A percentile compares a stretch with the other conserved stretches of the same genome.
phyloP scores from a whole-genome alignment of 2,329 filamentous ascomycete genomes.

The Botrytis fabae region DNA sequence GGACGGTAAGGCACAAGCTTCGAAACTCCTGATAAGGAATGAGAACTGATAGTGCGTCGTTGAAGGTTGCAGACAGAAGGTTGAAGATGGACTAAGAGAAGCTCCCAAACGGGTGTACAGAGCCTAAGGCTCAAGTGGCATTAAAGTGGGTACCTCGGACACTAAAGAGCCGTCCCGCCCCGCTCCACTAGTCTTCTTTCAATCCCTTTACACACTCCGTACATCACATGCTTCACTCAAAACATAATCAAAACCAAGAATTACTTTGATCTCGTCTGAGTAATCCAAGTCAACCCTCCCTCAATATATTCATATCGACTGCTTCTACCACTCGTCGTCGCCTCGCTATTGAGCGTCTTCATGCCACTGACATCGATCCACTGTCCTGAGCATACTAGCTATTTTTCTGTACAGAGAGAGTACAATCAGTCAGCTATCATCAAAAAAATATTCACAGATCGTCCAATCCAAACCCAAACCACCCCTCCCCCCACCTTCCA shows the following conservation, averaged over 20 bases:
- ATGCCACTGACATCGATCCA: background rate
- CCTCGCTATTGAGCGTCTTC: background rate
- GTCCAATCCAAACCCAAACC: background rate
- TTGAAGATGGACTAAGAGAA: background rate
- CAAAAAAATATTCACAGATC: background rate
- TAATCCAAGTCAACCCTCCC: background rate
- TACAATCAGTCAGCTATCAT: background rate
- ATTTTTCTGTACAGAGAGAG: background rate
- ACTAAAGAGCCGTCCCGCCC: constrained; percentile 7
- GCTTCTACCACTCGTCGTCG: background rate
- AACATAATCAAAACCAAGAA: constrained; percentile 10
- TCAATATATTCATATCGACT: background rate
- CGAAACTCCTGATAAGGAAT: background rate
- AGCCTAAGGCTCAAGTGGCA: background rate
- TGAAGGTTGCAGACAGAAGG: background rate
- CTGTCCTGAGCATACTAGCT: background rate
- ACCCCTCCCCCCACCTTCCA: constrained; percentile 11
- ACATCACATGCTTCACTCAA: constrained; percentile 15
- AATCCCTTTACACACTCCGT: background rate
- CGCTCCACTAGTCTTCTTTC: constrained; percentile 2
- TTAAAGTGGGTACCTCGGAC: background rate
- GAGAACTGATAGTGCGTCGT: background rate
- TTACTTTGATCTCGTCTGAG: background rate
- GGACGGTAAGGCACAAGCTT: background rate
- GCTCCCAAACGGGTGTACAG: background rate